Percentiles rank a stretch among this genome's conserved stretches.
phyloP scores from a whole-genome alignment of 2,329 filamentous ascomycete genomes.

The Curvularia verruculosa region DNA sequence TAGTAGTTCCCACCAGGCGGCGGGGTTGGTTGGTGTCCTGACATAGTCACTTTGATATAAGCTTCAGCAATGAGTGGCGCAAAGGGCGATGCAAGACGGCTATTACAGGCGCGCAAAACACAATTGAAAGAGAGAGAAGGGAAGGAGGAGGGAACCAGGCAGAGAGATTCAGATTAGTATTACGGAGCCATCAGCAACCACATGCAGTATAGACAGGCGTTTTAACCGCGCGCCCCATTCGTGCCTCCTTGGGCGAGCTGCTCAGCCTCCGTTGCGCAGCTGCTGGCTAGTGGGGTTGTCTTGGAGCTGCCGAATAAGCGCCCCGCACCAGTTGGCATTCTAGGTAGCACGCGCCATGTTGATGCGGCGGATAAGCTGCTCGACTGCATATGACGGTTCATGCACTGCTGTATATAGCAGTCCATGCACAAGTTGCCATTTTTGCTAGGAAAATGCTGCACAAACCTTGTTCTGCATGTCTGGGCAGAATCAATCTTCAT shows the following conservation, averaged over 20 bases:
- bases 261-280: constrained; percentile 43
- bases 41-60: constrained; percentile 28
- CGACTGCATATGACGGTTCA: neutral
- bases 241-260: constrained; percentile 29
- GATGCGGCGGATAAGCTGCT: constrained; percentile 20
- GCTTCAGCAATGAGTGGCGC: neutral
- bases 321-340: constrained; percentile 16
- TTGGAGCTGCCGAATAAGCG: constrained; percentile 37
- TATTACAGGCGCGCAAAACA: constrained; percentile 3
- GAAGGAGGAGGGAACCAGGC: neutral
- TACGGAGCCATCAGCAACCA: constrained; percentile 28
- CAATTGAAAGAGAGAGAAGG: constrained; percentile 3
- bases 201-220: constrained; percentile 19
- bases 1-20: constrained; percentile 47
- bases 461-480: constrained; percentile 2
- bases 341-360: constrained; percentile 18
- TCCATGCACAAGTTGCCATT: constrained; percentile 5
- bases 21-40: constrained; percentile 39
- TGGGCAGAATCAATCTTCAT: constrained; percentile 3
- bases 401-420: neutral
- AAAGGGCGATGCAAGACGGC: neutral
- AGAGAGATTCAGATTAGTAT: constrained; percentile 12
- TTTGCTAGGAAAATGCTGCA: neutral
- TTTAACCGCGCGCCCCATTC: constrained; percentile 28
- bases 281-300: constrained; percentile 40